These are phyloP conservation scores for Nepenthes mirabilis DNA, from an alignment of 148 eudicot species.

Conservation along the genomic window DNA sequence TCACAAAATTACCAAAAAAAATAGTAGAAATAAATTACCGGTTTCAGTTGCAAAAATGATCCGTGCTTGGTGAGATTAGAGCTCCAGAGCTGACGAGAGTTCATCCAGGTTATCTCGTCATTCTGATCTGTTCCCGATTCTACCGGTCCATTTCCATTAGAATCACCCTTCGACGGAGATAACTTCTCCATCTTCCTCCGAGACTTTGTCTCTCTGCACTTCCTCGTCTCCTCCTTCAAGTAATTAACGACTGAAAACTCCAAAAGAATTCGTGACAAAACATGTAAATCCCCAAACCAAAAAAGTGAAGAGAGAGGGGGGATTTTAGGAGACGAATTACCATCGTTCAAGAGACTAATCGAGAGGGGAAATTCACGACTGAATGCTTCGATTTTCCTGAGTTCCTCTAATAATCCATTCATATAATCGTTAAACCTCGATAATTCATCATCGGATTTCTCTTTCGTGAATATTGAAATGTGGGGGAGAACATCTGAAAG, in stretches of 20 bases:
- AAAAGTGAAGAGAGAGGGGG: background rate
- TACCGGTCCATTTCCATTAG: conserved; percentile 17
- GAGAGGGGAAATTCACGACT: conserved; percentile 63
- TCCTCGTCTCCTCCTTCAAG: background rate
- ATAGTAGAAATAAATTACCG: conserved; percentile 13
- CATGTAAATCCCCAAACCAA: background rate
- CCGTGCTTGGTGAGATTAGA: conserved; percentile 8
- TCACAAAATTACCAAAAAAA: background rate
- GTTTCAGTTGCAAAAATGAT: conserved; percentile 4
- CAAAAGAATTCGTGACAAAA: background rate
- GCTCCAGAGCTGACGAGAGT: conserved; percentile 54
- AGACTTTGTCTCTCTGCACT: background rate
- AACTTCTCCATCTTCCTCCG: conserved; percentile 8
- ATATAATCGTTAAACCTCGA: conserved; percentile 24
- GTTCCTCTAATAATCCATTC: conserved; percentile 27
- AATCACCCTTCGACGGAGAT: conserved; percentile 6
- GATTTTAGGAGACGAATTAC: conserved; percentile 9
- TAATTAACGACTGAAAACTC: background rate
- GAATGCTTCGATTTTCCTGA: conserved; percentile 41
- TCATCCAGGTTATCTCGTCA: conserved; percentile 55
- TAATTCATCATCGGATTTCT: conserved; percentile 4
- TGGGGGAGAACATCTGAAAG: conserved; percentile 13
- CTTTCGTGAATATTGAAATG: background rate
- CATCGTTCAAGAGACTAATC: conserved; percentile 36
- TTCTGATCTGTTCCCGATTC: conserved; percentile 17